Evolutionary conservation across 495 filamentous ascomycete species (phyloP), one percentile per base, ranked within the genome.

Genomic region (Neurospora sp.): DNA sequence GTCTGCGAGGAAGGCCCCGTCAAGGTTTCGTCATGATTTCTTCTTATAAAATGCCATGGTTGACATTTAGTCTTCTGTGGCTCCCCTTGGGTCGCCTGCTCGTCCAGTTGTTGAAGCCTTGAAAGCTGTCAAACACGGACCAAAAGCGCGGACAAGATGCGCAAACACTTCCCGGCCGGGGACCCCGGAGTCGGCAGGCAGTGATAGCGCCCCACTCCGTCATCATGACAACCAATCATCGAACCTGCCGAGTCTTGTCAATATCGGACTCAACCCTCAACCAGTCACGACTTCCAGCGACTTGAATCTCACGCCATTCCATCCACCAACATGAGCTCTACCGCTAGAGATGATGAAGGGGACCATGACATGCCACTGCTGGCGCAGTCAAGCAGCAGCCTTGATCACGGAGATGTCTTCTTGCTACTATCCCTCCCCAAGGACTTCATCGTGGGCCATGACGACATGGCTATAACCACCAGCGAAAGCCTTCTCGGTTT

Each of bases 401-500:
- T 78, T 59, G 68, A 68, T 1, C 73, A 76, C 3, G 83, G 85
- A n/a, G 85, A 87, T 72, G 78, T 84, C 53, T 78, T 88, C 35
- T 74, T 84, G 7, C 71, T 84, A 20, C 68, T 82, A 4, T 82
- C 80, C 38, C 74, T 88, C 12, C 84, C 85, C 0, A 70, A 73
- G 3, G 72, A 80, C 37, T 83, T 83, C 70, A 78, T 82, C 16
- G 72, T 88, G 10, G 87, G 87, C 27, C 84, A 83, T 73, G 87
- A 88, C 72, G 73, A 77, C 37, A 76, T 81, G 42, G 79, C 79
- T 42, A 79, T 88, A 71, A 82, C 79, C 10, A 80, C 59, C 70
- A 9, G 74, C 78, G 40, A 70, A 70, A 71, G 89, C 88, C 77
- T 81, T 79, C 31, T 41, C 9, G 90, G 90, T n/a, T 84, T 92